A percentile compares a stretch with the other conserved stretches of the same genome.
phyloP scores from a whole-genome alignment of 1,139 yeast species.

The Candida labiduridarum region DNA sequence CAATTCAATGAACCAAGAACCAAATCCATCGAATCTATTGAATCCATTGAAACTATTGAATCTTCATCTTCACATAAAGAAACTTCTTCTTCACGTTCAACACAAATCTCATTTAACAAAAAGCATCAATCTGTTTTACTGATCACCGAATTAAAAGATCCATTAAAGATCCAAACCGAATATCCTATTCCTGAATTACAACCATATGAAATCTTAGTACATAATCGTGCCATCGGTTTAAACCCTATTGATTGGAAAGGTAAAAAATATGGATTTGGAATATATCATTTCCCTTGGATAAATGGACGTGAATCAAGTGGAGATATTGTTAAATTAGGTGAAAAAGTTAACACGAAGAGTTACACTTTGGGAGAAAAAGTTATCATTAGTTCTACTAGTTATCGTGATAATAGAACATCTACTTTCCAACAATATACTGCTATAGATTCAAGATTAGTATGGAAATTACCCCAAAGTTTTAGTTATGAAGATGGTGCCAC shows the following conservation, averaged over 20 bases:
- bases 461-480: conserved; percentile 37
- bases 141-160: conserved; percentile 20
- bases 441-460: conserved; percentile 44
- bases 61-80: no score
- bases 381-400: conserved; percentile 46
- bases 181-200: conserved; percentile 22
- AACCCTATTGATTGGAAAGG: conserved; percentile 57
- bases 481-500: conserved; percentile 45
- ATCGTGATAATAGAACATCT: conserved; percentile 48
- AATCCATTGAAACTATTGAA: not conserved
- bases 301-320: conserved; percentile 53
- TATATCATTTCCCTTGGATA: conserved; percentile 51
- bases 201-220: conserved; percentile 38
- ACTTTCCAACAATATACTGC: conserved; percentile 50
- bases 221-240: conserved; percentile 44
- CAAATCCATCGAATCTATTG: not conserved
- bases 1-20: not conserved
- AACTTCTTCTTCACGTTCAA: no score
- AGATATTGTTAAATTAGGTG: conserved; percentile 33
- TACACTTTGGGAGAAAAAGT: conserved; percentile 34
- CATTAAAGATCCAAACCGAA: conserved; percentile 17
- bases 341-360: conserved; percentile 26
- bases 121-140: conserved; percentile 17
- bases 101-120: conserved; percentile 11
- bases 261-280: conserved; percentile 49